Evolutionary conservation across 192 early-diverging fungal species (phyloP), one percentile per base, ranked within the genome.

Genomic region (Coemansia furcata): DNA sequence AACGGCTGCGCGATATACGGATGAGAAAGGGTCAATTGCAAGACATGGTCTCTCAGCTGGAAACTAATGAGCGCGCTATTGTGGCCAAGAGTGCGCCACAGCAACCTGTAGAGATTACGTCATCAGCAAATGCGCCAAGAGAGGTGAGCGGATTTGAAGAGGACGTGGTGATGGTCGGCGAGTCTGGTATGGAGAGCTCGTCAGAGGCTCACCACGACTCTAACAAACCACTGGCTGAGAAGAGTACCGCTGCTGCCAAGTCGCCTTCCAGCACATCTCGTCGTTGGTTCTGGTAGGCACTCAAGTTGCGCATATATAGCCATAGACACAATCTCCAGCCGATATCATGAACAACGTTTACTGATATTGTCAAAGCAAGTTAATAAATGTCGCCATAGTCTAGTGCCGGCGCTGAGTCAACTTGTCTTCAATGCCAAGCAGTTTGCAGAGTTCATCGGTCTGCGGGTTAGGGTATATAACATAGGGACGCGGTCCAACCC

Each of bases 381-480:
- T 21, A 47, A 23, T 47, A 47, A 47, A 47, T 5, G 19, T 47
- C 19, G 19, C 19, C 19, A 47, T 1, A 21, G 46, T 47, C 36
- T 67, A 59, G 38, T 60, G 37, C 1, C 58, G 71, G 26, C 67
- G 76, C 52, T 72, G 76, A 11, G 80, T 83, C 60, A 83, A 38
- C n/a, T 15, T 40, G 55, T 83, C 76, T 35, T 73, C 50, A 12
- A 97, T 85, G 15, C 85, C 85, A 10, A 96, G 47, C 76, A 91
- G 73, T 0, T 81, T 67, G 72, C 92, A 94, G 54, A 97, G 89
- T 10, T 69, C 82, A 4, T 78, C 85, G 7, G 94, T 97, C 74
- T 98, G 96, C 3, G 94, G 94, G 72, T 97, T 98, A 6, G 85
- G 68, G 36, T 90, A 88, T 14, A 84, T 58, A 19, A 71, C 57